A percentile compares a stretch with the other conserved stretches of the same genome.
phyloP scores from a whole-genome alignment of 441 rosid species.

The Jatropha podagrica region DNA sequence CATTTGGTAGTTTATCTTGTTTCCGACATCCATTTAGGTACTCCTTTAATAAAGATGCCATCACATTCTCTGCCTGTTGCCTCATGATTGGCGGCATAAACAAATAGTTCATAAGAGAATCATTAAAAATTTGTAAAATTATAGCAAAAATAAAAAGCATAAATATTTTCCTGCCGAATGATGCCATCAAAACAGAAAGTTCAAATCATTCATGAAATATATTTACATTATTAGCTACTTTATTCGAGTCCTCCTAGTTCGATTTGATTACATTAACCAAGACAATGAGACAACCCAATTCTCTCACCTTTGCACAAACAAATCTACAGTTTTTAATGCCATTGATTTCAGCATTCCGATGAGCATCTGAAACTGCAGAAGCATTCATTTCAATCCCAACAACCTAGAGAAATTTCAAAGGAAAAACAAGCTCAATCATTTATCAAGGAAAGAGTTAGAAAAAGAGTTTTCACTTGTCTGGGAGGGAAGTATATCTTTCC shows the following conservation, averaged over 20 bases:
- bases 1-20: slow-evolving; percentile 39
- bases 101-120: slow-evolving; percentile 1
- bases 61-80: slow-evolving; percentile 87
- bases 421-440: slow-evolving; percentile 18
- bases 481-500: background rate
- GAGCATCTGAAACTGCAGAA: slow-evolving; percentile 92
- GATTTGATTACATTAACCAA: background rate
- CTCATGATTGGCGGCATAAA: slow-evolving; percentile 3
- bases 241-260: background rate
- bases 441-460: background rate
- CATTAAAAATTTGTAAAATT: background rate
- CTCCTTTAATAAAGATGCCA: slow-evolving; percentile 75
- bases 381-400: slow-evolving; percentile 93
- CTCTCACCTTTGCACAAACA: slow-evolving; percentile 81
- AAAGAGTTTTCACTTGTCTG: background rate
- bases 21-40: slow-evolving; percentile 46
- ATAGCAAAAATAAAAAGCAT: background rate
- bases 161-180: background rate
- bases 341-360: slow-evolving; percentile 81
- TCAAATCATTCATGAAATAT: background rate
- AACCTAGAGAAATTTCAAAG: slow-evolving; percentile 44
- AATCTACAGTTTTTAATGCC: slow-evolving; percentile 88
- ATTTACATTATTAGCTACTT: background rate
- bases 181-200: background rate
- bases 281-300: slow-evolving; percentile 14